Evolutionary conservation across 352 stramenopile genomes (phyloP).

Genomic region (Phytophthora gonapodyides): DNA sequence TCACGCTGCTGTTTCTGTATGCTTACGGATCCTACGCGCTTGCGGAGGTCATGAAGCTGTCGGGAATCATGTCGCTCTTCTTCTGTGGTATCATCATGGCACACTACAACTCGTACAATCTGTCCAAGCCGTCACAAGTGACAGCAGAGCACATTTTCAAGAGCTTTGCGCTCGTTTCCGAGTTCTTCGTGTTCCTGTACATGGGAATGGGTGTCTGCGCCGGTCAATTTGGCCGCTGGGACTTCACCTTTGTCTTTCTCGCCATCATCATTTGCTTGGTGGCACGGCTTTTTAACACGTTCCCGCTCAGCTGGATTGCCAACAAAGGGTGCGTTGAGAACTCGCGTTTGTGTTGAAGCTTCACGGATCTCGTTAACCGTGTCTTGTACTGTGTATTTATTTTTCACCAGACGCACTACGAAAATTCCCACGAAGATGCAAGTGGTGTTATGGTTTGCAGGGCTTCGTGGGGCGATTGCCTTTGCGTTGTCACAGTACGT

Average conservation of each 20-base stretch:
- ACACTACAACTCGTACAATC: constrained; percentile 84
- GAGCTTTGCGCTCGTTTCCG: constrained; percentile 69
- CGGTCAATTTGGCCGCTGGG: constrained; percentile 73
- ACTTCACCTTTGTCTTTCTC: constrained; percentile 86
- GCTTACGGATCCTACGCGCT: constrained; percentile 73
- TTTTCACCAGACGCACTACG: constrained; percentile 42
- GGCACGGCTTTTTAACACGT: constrained; percentile 94
- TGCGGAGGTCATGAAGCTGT: constrained; percentile 71
- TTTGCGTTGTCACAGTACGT: constrained; percentile 88
- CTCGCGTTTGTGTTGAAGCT: neutral
- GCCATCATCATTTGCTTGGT: constrained; percentile 88
- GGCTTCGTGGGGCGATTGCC: constrained; percentile 81
- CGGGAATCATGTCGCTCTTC: constrained; percentile 93
- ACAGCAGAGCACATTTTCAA: constrained; percentile 78
- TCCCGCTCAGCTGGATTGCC: constrained; percentile 83
- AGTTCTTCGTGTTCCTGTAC: constrained; percentile 85
- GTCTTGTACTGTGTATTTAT: neutral
- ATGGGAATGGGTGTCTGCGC: constrained; percentile 78
- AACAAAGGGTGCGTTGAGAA: constrained; percentile 50
- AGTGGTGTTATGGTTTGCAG: constrained; percentile 92
- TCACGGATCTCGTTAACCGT: neutral
- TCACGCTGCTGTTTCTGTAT: constrained; percentile 74
- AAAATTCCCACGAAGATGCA: constrained; percentile 92
- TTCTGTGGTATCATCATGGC: constrained; percentile 89
- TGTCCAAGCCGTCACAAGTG: constrained; percentile 69